Conservation (phyloP, 371 early-diverging fungal genomes). For the Mortierella sp. region DNA sequence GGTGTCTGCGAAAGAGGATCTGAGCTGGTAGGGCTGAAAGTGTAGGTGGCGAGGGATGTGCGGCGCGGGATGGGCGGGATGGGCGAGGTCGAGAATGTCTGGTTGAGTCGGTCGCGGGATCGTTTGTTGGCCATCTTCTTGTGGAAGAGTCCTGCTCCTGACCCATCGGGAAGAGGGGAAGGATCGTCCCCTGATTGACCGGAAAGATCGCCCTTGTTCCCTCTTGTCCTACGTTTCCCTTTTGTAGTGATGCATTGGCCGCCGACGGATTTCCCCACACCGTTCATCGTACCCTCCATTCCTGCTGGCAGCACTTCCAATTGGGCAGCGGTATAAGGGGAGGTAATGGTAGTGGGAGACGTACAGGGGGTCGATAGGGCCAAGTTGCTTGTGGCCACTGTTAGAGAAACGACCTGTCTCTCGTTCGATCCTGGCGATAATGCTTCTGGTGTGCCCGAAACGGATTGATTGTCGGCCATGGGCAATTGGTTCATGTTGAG, state of each 20-base stretch:
- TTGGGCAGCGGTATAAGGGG: conserved; percentile 5
- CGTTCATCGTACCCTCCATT: neutral
- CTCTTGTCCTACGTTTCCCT: conserved; percentile 10
- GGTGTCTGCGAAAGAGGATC: neutral
- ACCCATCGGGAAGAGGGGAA: neutral
- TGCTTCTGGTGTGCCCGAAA: neutral
- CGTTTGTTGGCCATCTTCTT: conserved; percentile 20
- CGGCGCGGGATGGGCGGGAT: neutral
- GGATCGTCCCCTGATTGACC: neutral
- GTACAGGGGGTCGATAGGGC: conserved; percentile 18
- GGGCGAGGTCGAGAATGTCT: neutral
- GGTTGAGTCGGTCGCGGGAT: conserved; percentile 16
- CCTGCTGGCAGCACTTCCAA: no score
- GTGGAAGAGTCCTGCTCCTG: neutral
- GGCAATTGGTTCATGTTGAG: neutral
- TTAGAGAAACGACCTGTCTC: conserved; percentile 14
- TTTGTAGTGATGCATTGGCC: neutral
- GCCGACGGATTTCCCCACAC: neutral
- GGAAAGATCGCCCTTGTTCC: neutral
- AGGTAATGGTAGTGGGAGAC: conserved; percentile 9
- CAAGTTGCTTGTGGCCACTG: conserved; percentile 19
- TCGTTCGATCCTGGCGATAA: neutral
- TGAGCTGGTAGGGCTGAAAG: neutral
- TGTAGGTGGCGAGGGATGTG: neutral
- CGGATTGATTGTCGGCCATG: neutral